Evolutionary conservation across 2,329 filamentous ascomycete species (phyloP).

Genomic region (Colletotrichum sidae): DNA sequence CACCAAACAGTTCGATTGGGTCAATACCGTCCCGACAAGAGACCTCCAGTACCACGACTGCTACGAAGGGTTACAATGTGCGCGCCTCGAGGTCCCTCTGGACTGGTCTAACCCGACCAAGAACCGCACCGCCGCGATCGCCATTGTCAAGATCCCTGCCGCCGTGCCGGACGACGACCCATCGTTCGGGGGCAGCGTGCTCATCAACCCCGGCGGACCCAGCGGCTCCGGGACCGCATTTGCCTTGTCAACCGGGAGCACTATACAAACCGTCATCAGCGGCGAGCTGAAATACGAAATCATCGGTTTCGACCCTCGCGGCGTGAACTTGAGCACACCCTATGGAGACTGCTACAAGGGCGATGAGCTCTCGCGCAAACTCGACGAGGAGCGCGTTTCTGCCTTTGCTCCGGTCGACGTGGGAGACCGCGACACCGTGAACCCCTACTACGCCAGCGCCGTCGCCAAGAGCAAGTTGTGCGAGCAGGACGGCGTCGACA

Average conservation of each 20-base stretch:
- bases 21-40: conserved; percentile 45
- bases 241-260: conserved; percentile 19
- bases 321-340: conserved; percentile 47
- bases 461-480: conserved; percentile 42
- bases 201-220: conserved; percentile 52
- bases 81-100: conserved; percentile 55
- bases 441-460: conserved; percentile 31
- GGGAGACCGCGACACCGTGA: background rate
- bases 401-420: conserved; percentile 13
- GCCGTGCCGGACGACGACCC: conserved; percentile 45
- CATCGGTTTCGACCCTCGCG: conserved; percentile 52
- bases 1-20: conserved; percentile 48
- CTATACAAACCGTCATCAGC: conserved; percentile 42
- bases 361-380: conserved; percentile 40
- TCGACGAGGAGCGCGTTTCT: conserved; percentile 40
- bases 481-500: conserved; percentile 26
- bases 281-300: conserved; percentile 47
- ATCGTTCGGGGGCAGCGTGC: conserved; percentile 49
- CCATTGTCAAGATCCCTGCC: conserved; percentile 48
- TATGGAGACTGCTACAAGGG: conserved; percentile 46
- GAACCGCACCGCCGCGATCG: conserved; percentile 43
- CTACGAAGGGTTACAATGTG: conserved; percentile 52
- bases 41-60: conserved; percentile 53
- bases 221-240: conserved; percentile 48
- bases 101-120: conserved; percentile 50